Base-by-base conservation (phyloP, 1,139 yeast species). In the Petasospora fabianii region DNA sequence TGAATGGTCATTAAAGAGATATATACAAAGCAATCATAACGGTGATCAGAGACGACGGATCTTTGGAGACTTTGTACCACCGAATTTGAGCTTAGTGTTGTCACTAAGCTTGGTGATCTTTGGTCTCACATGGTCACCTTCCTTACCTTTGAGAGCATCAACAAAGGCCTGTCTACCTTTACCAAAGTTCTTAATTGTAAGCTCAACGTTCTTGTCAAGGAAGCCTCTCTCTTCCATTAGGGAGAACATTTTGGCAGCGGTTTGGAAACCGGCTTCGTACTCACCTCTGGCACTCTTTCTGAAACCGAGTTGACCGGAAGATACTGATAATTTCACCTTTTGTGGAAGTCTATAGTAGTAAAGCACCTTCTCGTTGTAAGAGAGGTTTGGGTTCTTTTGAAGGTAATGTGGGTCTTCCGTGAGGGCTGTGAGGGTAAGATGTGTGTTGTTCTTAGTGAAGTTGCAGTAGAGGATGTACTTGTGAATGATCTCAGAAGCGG, bases 241-340 rank as follows among this genome's bases (percentile, higher is more conserved):
- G 48, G 80, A 74, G 63, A 90, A 87, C 68, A 85, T 71, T 49
- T 77, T 75, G 8, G 88, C 68, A 17, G 88, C 70, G 11, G 92
- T 84, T 59, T 88, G 96, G 69, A 84, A 88, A n/a, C 84, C 85
- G 1, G 96, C 97, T 64, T 90, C 98, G 58, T 86, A 86, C 61
- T 88, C 96, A 39, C 95, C 86, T 64, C 96, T 75, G 43, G 83
- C 84, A 9, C 85, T 76, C 57, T 83, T 82, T 56, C 85, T 74
- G 62, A 83, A 84, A 6, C 94, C 94, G 43, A 83, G 65, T 56
- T 73, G 75, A 37, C 94, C 94, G 0, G 90, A 82, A 19, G 83
- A 72, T 38, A 85, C 66, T 30, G 82, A 76, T 39, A 82, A 61
- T 50, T 77, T 73, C 32, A 83, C 80, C 49, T 78, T 84, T 60